Percentiles rank a stretch among this genome's conserved stretches.
Evolutionary conservation across 2,329 filamentous ascomycete species (phyloP).

Genomic region (Colletotrichum aenigma): DNA sequence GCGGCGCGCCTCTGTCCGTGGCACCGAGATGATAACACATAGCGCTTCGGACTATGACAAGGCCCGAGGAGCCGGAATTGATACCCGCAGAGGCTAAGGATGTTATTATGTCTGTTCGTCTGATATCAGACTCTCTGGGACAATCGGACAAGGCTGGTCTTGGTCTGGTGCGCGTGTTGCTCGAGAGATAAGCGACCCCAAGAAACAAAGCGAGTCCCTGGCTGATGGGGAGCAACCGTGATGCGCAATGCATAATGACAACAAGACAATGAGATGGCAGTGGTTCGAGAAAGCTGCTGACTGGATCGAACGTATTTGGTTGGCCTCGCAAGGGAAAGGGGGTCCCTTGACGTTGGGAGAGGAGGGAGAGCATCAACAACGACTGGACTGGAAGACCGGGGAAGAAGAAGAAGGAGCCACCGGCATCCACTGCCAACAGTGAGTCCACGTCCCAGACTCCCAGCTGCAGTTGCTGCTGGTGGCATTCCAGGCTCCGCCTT

Average conservation of each 20-base stretch:
- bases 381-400: neutral
- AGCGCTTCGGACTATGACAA: neutral
- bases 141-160: neutral
- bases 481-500: neutral
- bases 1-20: neutral
- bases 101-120: neutral
- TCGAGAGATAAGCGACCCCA: neutral
- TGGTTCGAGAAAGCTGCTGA: constrained; percentile 10
- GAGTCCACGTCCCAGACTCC: neutral
- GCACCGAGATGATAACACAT: neutral
- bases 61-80: neutral
- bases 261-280: neutral
- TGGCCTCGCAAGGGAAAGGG: neutral
- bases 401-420: neutral
- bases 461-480: neutral
- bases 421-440: neutral
- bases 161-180: neutral
- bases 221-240: neutral
- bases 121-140: neutral
- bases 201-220: neutral
- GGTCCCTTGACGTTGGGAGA: neutral
- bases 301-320: neutral
- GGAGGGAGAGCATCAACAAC: neutral
- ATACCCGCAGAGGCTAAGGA: neutral
- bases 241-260: constrained; percentile 14